Conservation (phyloP, 2,329 filamentous ascomycete species). For the Colletotrichum navitas region DNA sequence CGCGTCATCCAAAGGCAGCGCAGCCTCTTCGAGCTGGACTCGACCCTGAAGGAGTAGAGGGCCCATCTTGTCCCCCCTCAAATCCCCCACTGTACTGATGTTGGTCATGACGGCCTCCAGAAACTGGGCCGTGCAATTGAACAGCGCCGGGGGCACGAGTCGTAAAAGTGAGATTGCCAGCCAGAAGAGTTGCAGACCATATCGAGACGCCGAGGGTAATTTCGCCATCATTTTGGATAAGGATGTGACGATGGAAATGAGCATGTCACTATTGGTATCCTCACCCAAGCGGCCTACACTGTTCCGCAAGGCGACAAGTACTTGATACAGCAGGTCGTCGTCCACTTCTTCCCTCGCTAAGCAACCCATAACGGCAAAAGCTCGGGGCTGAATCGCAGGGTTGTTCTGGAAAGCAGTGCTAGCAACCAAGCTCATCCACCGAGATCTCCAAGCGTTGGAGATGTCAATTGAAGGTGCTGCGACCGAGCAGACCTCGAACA, state of each 20-base stretch:
- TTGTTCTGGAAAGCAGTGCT: conserved; percentile 81
- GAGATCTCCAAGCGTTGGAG: conserved; percentile 76
- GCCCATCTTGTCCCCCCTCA: conserved; percentile 71
- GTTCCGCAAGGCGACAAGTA: conserved; percentile 75
- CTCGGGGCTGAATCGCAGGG: conserved; percentile 76
- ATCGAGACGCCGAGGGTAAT: conserved; percentile 74
- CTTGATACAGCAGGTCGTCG: conserved; percentile 78
- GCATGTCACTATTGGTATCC: conserved; percentile 75
- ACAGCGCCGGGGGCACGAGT: conserved; percentile 71
- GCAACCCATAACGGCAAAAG: conserved; percentile 79
- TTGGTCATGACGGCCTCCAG: conserved; percentile 75
- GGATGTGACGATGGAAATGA: conserved; percentile 75
- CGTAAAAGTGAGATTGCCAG: conserved; percentile 75
- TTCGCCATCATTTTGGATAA: conserved; percentile 80
- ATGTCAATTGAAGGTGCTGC: conserved; percentile 74
- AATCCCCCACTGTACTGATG: conserved; percentile 71
- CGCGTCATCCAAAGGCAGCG: conserved; percentile 71
- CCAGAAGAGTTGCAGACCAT: conserved; percentile 78
- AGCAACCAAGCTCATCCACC: conserved; percentile 80
- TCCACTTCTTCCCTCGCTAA: conserved; percentile 79
- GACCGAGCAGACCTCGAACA: conserved; percentile 74
- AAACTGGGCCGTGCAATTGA: conserved; percentile 75
- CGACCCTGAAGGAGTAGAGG: conserved; percentile 72
- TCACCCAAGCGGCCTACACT: conserved; percentile 75
- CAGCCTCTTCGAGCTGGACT: conserved; percentile 71